Evolutionary conservation across 352 stramenopile genomes (phyloP).

Genomic region (Phytophthora europaea): DNA sequence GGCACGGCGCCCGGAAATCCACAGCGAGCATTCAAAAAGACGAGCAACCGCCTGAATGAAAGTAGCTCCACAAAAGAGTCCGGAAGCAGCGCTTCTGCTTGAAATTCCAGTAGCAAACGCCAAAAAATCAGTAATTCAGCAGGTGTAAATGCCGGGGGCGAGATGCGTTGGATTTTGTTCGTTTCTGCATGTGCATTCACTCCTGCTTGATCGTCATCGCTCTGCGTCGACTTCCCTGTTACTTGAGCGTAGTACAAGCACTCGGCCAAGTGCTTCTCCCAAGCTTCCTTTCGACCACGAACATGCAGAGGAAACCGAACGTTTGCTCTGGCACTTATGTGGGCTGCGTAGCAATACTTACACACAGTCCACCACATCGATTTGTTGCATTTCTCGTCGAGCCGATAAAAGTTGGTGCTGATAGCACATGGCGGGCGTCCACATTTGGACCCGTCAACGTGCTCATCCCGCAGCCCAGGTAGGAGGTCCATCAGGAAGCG

Average conservation of each 20-base stretch:
- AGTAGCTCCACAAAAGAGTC: slow-evolving; percentile 6
- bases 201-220: background rate
- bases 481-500: slow-evolving; percentile 3
- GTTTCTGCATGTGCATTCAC: background rate
- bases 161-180: background rate
- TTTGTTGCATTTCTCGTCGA: slow-evolving; percentile 13
- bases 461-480: slow-evolving; percentile 3
- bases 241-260: slow-evolving; percentile 6
- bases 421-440: slow-evolving; percentile 6
- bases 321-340: background rate
- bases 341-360: slow-evolving; percentile 9
- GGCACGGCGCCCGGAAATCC: background rate
- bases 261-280: too few species aligned
- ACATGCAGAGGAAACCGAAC: background rate
- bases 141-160: background rate
- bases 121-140: slow-evolving; percentile 1
- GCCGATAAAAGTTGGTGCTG: slow-evolving; percentile 7
- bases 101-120: slow-evolving; percentile 5
- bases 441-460: background rate
- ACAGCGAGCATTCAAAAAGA: slow-evolving; percentile 23
- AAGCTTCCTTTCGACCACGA: background rate
- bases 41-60: slow-evolving; percentile 3
- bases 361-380: slow-evolving; percentile 11
- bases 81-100: slow-evolving; percentile 5
- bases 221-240: background rate